Evolutionary conservation across 139 green algal species (phyloP), one percentile per base, ranked within the genome.

Genomic region (Haematococcus lacustris): DNA sequence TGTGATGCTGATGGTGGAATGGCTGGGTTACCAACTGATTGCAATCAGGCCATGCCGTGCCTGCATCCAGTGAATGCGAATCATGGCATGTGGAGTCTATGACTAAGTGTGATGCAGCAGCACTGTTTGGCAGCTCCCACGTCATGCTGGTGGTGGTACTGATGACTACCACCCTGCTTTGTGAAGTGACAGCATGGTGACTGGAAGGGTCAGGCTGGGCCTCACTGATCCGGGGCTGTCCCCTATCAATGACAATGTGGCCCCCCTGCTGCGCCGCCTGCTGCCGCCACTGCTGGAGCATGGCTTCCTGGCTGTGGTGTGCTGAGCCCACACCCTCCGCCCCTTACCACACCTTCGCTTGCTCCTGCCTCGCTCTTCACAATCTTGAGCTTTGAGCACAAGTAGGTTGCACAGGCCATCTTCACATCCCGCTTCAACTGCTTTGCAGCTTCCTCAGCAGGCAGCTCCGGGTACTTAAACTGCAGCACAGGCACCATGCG

Each of bases 401-500:
- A 50, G 59, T 69, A 75, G 2, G 38, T 34, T 34, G 51, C 38
- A 26, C 25, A 63, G 21, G 59, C 57, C 21, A 65, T 38, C 38
- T 61, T 35, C 59, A 75, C 59, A 40, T 75, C 70, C 0, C 70
- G 70, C 39, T 51, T n/a, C 37, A 75, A 59, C 59, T 75, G 70
- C 21, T 66, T n/a, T 40, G 53, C n/a, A 2, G 51, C 37, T 1
- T 37, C 69, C 7, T 60, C 69, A 0, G 33, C 34, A 7, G 37
- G 7, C 3, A 38, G 33, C 2, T 28, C 53, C 5, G 40, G 43
- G 69, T 74, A 74, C 51, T 74, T 74, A 38, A 74, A 74, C 2
- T 28, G n/a, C n/a, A n/a, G n/a, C n/a, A n/a, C n/a, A n/a, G n/a
- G n/a, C n/a, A n/a, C n/a, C n/a, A n/a, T n/a, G n/a, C n/a, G n/a